Percentiles rank a stretch among this genome's conserved stretches.
Conservation (phyloP, 2,329 filamentous ascomycete species). For the Ophiostoma fasciatum region DNA sequence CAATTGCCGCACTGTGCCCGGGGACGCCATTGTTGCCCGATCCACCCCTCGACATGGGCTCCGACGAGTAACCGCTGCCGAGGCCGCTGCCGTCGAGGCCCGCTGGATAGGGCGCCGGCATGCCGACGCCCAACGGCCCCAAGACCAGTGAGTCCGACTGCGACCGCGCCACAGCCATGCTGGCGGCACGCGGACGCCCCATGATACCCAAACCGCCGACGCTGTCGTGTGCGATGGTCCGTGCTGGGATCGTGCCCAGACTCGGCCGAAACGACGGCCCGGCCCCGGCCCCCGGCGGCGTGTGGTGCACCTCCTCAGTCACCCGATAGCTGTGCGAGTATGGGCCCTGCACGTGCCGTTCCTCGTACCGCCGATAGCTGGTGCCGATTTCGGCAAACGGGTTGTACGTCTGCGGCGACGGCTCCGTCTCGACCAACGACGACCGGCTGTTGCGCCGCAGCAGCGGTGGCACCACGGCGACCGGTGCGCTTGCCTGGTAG, state of each 20-base stretch:
- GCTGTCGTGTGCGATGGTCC: constrained; percentile 1
- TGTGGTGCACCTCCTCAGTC: not conserved
- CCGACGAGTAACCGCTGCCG: constrained; percentile 1
- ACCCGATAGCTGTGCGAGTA: not conserved
- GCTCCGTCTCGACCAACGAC: constrained; percentile 30
- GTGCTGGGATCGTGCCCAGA: not conserved
- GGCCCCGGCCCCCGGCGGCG: not conserved
- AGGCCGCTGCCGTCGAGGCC: not conserved
- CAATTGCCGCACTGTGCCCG: too few species aligned
- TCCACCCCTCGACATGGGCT: constrained; percentile 13
- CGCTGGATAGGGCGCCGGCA: not conserved
- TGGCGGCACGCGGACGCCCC: not conserved
- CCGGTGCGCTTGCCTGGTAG: too few species aligned
- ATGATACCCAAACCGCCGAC: not conserved
- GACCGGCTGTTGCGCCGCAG: constrained; percentile 14
- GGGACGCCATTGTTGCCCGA: too few species aligned
- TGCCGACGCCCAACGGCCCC: too few species aligned
- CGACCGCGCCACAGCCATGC: not conserved
- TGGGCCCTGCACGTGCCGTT: constrained; percentile 6
- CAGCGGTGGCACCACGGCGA: constrained; percentile 12
- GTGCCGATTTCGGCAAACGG: constrained; percentile 18
- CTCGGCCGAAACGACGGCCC: not conserved
- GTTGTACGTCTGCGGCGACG: constrained; percentile 21
- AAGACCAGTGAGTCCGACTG: not conserved
- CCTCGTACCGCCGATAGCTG: constrained; percentile 17